Evolutionary conservation across 441 rosid species (phyloP).

Genomic region (Erodium chrysanthum): DNA sequence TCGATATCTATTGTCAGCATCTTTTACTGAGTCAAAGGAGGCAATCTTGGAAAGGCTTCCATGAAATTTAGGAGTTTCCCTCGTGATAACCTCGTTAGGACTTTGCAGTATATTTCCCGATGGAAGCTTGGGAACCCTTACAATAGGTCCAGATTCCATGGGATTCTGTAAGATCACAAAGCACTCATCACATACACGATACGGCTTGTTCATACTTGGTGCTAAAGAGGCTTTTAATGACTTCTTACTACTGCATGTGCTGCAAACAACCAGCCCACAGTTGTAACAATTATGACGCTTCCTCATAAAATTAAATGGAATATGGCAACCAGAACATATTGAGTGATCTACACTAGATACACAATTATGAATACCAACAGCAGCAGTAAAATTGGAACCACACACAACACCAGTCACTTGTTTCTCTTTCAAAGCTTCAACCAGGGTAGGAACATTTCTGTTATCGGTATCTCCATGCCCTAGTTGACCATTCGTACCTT

Average conservation of each 20-base stretch:
- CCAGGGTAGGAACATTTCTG: constrained; percentile 62
- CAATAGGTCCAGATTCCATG: constrained; percentile 48
- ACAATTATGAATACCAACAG: constrained; percentile 88
- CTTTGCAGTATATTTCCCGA: constrained; percentile 58
- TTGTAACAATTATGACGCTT: constrained; percentile 94
- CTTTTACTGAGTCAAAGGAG: constrained; percentile 66
- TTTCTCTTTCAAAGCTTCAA: constrained; percentile 86
- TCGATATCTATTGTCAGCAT: constrained; percentile 41
- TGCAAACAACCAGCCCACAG: constrained; percentile 86
- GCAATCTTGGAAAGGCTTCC: constrained; percentile 66
- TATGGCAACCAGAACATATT: constrained; percentile 92
- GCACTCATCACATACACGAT: constrained; percentile 84
- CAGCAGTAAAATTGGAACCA: constrained; percentile 83
- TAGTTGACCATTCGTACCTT: constrained; percentile 90
- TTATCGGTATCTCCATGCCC: constrained; percentile 91
- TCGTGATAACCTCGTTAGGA: constrained; percentile 41
- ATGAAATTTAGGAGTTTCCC: constrained; percentile 59
- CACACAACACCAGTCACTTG: constrained; percentile 84
- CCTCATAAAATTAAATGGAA: constrained; percentile 77
- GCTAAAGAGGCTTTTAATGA: constrained; percentile 90
- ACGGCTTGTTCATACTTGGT: constrained; percentile 76
- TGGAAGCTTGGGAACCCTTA: constrained; percentile 54
- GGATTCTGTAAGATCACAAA: constrained; percentile 64
- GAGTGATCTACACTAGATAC: constrained; percentile 89
- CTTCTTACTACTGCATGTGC: constrained; percentile 80